Evolutionary conservation across 2,329 filamentous ascomycete species (phyloP).

Genomic region (Taxawa tesnikishii): DNA sequence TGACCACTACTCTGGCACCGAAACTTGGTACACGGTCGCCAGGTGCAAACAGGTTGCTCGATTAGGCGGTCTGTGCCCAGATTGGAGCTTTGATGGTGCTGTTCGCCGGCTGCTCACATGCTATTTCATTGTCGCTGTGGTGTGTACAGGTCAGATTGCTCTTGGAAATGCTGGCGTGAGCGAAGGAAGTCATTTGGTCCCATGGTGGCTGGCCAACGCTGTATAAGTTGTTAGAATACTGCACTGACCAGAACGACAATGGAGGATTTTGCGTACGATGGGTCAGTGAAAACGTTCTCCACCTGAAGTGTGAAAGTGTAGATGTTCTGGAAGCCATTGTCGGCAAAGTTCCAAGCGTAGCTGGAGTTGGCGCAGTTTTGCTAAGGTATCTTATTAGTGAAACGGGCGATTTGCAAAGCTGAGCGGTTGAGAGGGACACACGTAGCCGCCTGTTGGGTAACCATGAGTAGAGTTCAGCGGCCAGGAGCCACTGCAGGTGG

Average conservation of each 20-base stretch:
- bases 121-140: too few species aligned
- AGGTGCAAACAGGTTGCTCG: too few species aligned
- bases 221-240: background rate
- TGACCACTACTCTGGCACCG: too few species aligned
- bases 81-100: background rate
- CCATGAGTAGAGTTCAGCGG: conserved; percentile 1
- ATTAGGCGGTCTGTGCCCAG: background rate
- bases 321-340: conserved; percentile 4
- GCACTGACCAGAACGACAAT: background rate
- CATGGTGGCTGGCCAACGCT: conserved; percentile 3
- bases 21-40: too few species aligned
- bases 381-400: conserved; percentile 3
- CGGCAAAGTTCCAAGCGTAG: conserved; percentile 7
- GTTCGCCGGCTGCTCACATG: background rate
- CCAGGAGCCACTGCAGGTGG: conserved; percentile 5
- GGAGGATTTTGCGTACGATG: background rate
- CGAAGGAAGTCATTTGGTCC: conserved; percentile 3
- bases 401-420: too few species aligned
- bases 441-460: conserved; percentile 4
- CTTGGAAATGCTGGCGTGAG: conserved; percentile 3
- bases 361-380: conserved; percentile 4
- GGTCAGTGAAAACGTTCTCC: conserved; percentile 4
- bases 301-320: conserved; percentile 5
- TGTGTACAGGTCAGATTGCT: background rate
- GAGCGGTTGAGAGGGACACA: background rate